Conservation (phyloP, 768 basidiomycete genomes). For the Termitomyces sp. region DNA sequence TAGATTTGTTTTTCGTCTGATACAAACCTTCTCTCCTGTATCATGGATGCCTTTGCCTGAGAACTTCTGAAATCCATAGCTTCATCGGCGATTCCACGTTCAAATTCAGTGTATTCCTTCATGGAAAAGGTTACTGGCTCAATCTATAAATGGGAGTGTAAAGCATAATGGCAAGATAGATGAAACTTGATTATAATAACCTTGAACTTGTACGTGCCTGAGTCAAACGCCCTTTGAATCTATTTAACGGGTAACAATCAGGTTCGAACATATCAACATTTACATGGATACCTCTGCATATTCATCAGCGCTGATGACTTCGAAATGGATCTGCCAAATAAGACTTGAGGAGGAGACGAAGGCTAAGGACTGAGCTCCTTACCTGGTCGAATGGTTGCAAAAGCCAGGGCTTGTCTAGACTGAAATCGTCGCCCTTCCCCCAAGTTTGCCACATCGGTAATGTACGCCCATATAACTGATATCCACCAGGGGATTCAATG, state of each 20-base stretch:
- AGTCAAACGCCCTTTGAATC: slow-evolving; percentile 47
- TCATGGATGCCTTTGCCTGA: slow-evolving; percentile 28
- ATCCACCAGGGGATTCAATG: slow-evolving; percentile 48
- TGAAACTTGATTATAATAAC: slow-evolving; percentile 17
- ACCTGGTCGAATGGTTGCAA: slow-evolving; percentile 22
- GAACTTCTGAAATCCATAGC: slow-evolving; percentile 32
- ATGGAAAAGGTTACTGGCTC: slow-evolving; percentile 50
- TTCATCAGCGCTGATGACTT: slow-evolving; percentile 37
- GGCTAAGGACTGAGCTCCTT: too few relatives aligned
- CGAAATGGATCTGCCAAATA: slow-evolving; percentile 41
- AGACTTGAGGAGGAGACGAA: not conserved
- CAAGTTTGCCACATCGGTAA: slow-evolving; percentile 63
- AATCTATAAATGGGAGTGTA: slow-evolving; percentile 33
- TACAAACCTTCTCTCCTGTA: slow-evolving; percentile 37
- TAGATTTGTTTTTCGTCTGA: not conserved
- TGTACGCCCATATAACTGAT: slow-evolving; percentile 28
- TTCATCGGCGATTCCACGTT: slow-evolving; percentile 35
- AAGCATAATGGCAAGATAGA: slow-evolving; percentile 23
- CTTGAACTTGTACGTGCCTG: slow-evolving; percentile 48
- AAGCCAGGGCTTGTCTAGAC: slow-evolving; percentile 49
- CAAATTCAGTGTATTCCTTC: slow-evolving; percentile 38
- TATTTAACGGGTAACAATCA: slow-evolving; percentile 14
- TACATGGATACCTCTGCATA: slow-evolving; percentile 35
- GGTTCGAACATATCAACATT: not conserved
- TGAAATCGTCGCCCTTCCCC: slow-evolving; percentile 45